Conservation (phyloP, 2,329 filamentous ascomycete species). For the Aquanectria penicillioides region DNA sequence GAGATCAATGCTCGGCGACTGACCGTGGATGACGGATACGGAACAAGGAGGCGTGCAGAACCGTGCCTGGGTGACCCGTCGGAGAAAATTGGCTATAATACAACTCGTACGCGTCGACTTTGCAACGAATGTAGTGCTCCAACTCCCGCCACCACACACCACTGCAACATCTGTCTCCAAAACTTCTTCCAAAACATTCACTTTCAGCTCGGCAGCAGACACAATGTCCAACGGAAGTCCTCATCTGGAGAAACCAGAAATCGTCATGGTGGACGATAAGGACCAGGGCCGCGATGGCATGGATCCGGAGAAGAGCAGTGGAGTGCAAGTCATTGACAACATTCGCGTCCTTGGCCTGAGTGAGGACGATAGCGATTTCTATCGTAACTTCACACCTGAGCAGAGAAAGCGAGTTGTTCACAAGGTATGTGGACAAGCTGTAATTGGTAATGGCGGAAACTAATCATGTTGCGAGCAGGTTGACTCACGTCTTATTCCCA, state of each 20-base stretch:
- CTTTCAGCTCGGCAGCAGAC: background rate
- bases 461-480: slow-evolving; percentile 14
- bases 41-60: background rate
- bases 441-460: background rate
- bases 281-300: background rate
- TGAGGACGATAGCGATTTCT: slow-evolving; percentile 43
- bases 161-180: background rate
- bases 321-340: slow-evolving; percentile 39
- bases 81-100: slow-evolving; percentile 4
- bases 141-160: background rate
- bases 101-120: background rate
- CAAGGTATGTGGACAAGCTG: slow-evolving; percentile 31
- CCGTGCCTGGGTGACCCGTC: background rate
- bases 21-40: background rate
- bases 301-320: slow-evolving; percentile 29
- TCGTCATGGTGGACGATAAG: slow-evolving; percentile 35
- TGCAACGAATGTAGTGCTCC: background rate
- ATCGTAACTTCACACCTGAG: slow-evolving; percentile 34
- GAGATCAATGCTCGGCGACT: slow-evolving; percentile 7
- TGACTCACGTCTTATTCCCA: slow-evolving; percentile 46
- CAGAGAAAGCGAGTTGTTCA: slow-evolving; percentile 36
- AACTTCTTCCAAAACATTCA: background rate
- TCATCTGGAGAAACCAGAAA: slow-evolving; percentile 35
- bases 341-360: slow-evolving; percentile 44
- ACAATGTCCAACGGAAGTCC: slow-evolving; percentile 6